These are phyloP conservation scores for Diaporthe humulicola DNA, from an alignment of 2,329 filamentous ascomycete species.

Conservation along the genomic window DNA sequence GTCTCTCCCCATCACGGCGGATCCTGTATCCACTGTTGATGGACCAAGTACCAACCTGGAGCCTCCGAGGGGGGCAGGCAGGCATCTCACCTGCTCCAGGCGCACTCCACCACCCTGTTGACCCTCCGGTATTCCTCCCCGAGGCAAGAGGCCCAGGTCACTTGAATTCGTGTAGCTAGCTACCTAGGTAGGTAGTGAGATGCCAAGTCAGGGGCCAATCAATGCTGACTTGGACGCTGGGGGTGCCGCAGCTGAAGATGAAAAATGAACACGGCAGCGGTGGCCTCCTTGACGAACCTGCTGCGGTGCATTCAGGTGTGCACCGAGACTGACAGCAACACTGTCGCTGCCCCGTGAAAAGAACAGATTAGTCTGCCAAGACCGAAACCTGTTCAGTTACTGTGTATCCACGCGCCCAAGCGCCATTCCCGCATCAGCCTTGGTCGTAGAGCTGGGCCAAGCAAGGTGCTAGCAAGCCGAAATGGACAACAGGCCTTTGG, in stretches of 20 bases:
- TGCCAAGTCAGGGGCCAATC: conserved; percentile 11
- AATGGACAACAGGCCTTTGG: not conserved
- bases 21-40: not conserved
- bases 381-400: no score
- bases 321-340: conserved; percentile 6
- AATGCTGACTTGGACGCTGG: not conserved
- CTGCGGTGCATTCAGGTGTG: not conserved
- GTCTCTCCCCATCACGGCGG: not conserved
- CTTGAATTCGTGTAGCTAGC: not conserved
- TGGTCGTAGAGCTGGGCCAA: not conserved
- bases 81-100: not conserved
- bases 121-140: not conserved
- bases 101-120: not conserved
- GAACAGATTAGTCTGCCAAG: not conserved
- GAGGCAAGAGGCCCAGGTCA: not conserved
- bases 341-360: not conserved
- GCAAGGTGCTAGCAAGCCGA: not conserved
- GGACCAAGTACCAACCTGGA: not conserved
- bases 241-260: not conserved
- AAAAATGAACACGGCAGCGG: not conserved
- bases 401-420: not conserved
- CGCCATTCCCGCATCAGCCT: not conserved
- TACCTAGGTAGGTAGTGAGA: not conserved
- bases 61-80: not conserved
- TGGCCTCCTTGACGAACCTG: not conserved